A percentile compares a stretch with the other conserved stretches of the same genome.
These are phyloP conservation scores for Myriosclerotinia duriaeana DNA, from an alignment of 2,329 filamentous ascomycete genomes.

Conservation along the genomic window DNA sequence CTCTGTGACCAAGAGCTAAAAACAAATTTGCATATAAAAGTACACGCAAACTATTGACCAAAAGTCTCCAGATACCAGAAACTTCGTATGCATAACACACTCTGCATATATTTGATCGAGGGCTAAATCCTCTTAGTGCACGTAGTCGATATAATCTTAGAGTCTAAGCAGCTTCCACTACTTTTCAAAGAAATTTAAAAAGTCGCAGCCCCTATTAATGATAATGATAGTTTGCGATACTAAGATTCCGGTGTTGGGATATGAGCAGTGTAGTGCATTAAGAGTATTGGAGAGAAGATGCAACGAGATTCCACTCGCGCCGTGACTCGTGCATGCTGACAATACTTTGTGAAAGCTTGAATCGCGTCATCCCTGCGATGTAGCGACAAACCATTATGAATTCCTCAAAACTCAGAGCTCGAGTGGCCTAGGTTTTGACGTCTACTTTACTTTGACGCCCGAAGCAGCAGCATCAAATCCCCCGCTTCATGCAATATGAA, in stretches of 20 bases:
- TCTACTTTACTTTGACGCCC: no score
- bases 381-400: no score
- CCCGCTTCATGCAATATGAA: no score
- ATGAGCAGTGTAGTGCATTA: background rate
- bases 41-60: no score
- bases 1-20: no score
- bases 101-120: background rate
- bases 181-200: background rate
- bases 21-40: no score
- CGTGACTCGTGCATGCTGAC: background rate
- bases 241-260: background rate
- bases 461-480: no score
- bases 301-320: background rate
- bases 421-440: no score
- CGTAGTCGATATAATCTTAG: background rate
- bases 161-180: background rate
- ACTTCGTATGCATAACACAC: no score
- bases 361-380: no score
- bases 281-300: background rate
- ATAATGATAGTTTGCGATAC: background rate
- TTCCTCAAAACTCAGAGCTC: no score
- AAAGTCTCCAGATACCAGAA: no score
- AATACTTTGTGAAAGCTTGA: background rate
- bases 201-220: background rate
- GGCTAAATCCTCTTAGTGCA: background rate